Conservation (phyloP, 768 basidiomycete genomes). For the Phanerochaete sordida region DNA sequence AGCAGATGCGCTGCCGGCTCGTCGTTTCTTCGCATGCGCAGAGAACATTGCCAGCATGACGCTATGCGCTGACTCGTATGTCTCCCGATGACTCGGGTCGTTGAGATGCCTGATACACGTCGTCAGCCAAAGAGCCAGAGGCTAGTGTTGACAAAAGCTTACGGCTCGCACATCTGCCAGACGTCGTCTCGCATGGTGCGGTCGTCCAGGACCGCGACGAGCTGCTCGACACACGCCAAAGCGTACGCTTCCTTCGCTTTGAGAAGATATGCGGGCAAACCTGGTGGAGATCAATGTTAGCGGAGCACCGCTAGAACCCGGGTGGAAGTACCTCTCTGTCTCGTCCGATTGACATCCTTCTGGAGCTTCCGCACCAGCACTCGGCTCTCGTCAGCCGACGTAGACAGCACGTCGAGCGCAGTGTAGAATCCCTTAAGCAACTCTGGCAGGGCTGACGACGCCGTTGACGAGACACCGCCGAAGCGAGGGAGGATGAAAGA, state of each 20-base stretch:
- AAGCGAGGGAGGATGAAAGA: conserved; percentile 80
- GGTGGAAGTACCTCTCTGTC: background rate
- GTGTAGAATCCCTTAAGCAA: conserved; percentile 74
- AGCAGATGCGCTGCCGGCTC: background rate
- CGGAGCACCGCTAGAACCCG: background rate
- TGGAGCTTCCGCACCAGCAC: conserved; percentile 33
- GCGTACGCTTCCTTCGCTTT: conserved; percentile 53
- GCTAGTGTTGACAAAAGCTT: conserved; percentile 26
- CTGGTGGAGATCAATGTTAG: background rate
- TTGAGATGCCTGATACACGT: conserved; percentile 49
- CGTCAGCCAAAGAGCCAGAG: background rate
- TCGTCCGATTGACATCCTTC: conserved; percentile 21
- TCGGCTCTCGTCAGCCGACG: conserved; percentile 31
- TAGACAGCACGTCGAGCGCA: conserved; percentile 68
- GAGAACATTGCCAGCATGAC: conserved; percentile 75
- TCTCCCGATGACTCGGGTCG: conserved; percentile 58
- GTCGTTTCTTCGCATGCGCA: conserved; percentile 43
- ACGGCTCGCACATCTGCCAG: conserved; percentile 66
- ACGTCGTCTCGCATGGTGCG: conserved; percentile 51
- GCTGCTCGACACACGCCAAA: conserved; percentile 74
- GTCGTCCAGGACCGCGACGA: conserved; percentile 58
- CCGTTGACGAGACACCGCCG: conserved; percentile 62
- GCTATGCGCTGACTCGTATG: conserved; percentile 87
- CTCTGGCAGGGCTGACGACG: conserved; percentile 58
- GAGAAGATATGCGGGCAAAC: conserved; percentile 2